These are phyloP conservation scores for Teratosphaeria destructans DNA, from an alignment of 2,329 filamentous ascomycete genomes.

Conservation along the genomic window DNA sequence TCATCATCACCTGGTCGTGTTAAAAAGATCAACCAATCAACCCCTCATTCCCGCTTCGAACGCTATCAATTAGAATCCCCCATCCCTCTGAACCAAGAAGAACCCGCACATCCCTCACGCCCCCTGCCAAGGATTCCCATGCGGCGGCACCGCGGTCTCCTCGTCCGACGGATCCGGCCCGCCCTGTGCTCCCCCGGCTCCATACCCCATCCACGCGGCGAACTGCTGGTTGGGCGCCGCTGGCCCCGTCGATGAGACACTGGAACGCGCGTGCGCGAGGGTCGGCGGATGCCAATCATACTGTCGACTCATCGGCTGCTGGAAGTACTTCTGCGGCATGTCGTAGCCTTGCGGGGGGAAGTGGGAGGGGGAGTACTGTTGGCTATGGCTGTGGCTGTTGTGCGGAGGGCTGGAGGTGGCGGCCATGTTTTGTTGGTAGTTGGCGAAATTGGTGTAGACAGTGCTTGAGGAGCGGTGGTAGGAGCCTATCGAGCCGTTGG, in stretches of 20 bases:
- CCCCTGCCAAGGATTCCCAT: neutral
- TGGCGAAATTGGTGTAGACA: slow-evolving; percentile 2
- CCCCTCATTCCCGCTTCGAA: neutral
- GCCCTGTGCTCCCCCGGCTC: slow-evolving; percentile 5
- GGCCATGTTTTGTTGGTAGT: neutral
- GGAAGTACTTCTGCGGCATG: slow-evolving; percentile 2
- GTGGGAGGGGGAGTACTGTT: slow-evolving; percentile 4
- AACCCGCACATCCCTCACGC: neutral
- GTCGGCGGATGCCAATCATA: slow-evolving; percentile 8
- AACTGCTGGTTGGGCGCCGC: slow-evolving; percentile 17
- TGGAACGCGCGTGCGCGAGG: slow-evolving; percentile 5
- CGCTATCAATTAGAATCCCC: neutral
- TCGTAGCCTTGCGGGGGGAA: slow-evolving; percentile 1
- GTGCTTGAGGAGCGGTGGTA: slow-evolving; percentile 4
- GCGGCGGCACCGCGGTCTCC: slow-evolving; percentile 5
- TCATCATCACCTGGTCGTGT: too few species aligned
- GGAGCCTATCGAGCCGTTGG: neutral
- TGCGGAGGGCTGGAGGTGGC: slow-evolving; percentile 10
- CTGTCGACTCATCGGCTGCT: neutral
- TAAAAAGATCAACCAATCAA: neutral
- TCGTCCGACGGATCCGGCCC: slow-evolving; percentile 19
- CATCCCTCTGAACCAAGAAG: neutral
- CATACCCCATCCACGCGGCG: slow-evolving; percentile 21
- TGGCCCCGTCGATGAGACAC: slow-evolving; percentile 1
- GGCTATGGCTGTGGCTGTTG: slow-evolving; percentile 5